phyloP scores from a whole-genome alignment of 768 basidiomycete genomes.

The Xerocomus potaroensis region DNA sequence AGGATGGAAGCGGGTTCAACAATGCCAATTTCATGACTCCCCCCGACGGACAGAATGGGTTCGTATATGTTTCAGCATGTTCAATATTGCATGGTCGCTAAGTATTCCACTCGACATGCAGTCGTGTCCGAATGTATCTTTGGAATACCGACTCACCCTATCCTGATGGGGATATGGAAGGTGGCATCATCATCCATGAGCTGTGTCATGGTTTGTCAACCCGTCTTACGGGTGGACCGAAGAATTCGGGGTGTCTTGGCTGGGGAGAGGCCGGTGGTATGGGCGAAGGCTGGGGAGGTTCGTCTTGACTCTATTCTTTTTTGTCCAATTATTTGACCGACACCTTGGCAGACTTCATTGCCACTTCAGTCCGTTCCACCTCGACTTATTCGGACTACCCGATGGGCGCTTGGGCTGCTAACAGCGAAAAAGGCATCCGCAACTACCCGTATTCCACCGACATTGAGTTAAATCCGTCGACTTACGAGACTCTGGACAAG shows the following conservation, averaged over 20 bases:
- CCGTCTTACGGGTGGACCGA: conserved; percentile 89
- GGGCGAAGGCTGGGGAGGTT: conserved; percentile 95
- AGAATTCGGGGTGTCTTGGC: conserved; percentile 89
- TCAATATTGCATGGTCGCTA: not conserved
- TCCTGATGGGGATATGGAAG: conserved; percentile 93
- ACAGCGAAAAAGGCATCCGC: conserved; percentile 69
- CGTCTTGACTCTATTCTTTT: conserved; percentile 9
- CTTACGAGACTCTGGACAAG: conserved; percentile 92
- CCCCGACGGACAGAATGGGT: no score
- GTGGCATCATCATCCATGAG: conserved; percentile 95
- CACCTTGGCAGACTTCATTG: conserved; percentile 67
- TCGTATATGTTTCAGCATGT: no score
- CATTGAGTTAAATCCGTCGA: conserved; percentile 76
- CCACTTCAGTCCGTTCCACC: conserved; percentile 80
- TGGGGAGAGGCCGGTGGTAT: conserved; percentile 97
- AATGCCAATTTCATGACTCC: conserved; percentile 63
- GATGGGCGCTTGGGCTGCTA: conserved; percentile 97
- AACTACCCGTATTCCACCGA: conserved; percentile 87
- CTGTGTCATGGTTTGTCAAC: conserved; percentile 87
- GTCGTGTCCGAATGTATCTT: conserved; percentile 90
- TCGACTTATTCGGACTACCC: conserved; percentile 69
- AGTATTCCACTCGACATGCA: not conserved
- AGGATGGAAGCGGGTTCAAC: conserved; percentile 92
- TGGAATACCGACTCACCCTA: conserved; percentile 92
- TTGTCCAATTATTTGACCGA: not conserved